Percentiles rank a stretch among this genome's conserved stretches.
phyloP scores from a whole-genome alignment of 2,329 filamentous ascomycete genomes.

The Fusarium buxicola region DNA sequence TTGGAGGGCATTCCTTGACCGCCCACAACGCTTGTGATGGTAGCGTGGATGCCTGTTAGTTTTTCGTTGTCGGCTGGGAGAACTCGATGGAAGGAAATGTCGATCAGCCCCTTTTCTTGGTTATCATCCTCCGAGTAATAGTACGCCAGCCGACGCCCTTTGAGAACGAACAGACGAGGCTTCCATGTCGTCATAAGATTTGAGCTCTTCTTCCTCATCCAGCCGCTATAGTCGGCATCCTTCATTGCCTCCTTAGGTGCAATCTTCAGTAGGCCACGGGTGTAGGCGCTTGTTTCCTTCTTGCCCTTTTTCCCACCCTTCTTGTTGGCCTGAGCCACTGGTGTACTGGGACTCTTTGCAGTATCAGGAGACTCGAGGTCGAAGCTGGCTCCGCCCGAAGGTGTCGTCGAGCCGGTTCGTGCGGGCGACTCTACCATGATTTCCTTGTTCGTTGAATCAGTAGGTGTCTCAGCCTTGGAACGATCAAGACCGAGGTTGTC shows the following conservation, averaged over 20 bases:
- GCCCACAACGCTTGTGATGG: constrained; percentile 84
- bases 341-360: constrained; percentile 66
- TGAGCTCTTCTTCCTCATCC: constrained; percentile 99
- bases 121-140: constrained; percentile 95
- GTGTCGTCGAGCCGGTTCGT: constrained; percentile 80
- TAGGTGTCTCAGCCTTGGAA: constrained; percentile 61
- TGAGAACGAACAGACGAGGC: constrained; percentile 92
- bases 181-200: constrained; percentile 99
- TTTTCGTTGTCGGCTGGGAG: constrained; percentile 92
- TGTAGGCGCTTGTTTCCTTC: constrained; percentile 95
- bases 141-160: constrained; percentile 90
- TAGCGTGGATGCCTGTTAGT: constrained; percentile 90
- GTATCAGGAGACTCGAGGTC: constrained; percentile 81
- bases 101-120: constrained; percentile 94
- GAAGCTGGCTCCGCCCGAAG: constrained; percentile 75
- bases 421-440: constrained; percentile 61
- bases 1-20: constrained; percentile 59
- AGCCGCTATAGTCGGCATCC: constrained; percentile 92
- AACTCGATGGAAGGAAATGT: constrained; percentile 98
- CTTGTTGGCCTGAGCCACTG: constrained; percentile 60
- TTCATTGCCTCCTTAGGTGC: constrained; percentile 84
- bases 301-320: constrained; percentile 79
- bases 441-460: constrained; percentile 56
- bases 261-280: constrained; percentile 84
- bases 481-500: constrained; percentile 74